Conservation (phyloP, 1,139 yeast genomes). For the Cylindricascospora bacillispora region DNA sequence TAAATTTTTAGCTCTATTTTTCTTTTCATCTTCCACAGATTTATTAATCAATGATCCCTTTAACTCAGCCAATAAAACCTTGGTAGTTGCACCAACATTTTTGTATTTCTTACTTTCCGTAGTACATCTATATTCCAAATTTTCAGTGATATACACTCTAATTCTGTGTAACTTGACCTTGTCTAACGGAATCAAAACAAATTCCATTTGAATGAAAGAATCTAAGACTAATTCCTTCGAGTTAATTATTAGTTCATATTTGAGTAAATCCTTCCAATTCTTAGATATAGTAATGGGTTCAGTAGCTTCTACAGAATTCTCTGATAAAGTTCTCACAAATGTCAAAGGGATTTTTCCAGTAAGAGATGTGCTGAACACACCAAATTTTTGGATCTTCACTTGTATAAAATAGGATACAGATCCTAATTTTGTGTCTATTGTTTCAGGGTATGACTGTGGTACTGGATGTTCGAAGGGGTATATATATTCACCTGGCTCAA, state of each 20-base stretch:
- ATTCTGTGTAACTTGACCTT: conserved; percentile 78
- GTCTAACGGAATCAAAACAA: conserved; percentile 72
- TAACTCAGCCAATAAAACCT: conserved; percentile 66
- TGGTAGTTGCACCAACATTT: conserved; percentile 73
- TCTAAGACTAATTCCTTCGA: conserved; percentile 78
- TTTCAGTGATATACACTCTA: conserved; percentile 73
- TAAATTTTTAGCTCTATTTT: conserved; percentile 24
- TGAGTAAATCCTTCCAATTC: conserved; percentile 85
- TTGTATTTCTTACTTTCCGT: conserved; percentile 66
- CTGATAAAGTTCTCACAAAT: conserved; percentile 63
- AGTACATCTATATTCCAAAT: conserved; percentile 66
- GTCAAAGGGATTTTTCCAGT: conserved; percentile 47
- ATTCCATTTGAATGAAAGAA: conserved; percentile 69
- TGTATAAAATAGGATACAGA: conserved; percentile 55
- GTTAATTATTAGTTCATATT: conserved; percentile 77
- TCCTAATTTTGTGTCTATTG: conserved; percentile 69
- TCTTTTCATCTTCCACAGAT: conserved; percentile 16
- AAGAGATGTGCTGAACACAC: conserved; percentile 63
- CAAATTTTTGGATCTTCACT: conserved; percentile 59
- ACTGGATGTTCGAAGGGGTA: conserved; percentile 85
- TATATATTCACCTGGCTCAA: conserved; percentile 71
- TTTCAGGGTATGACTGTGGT: conserved; percentile 71
- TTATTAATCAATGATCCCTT: conserved; percentile 36
- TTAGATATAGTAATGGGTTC: conserved; percentile 84
- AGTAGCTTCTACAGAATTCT: conserved; percentile 65